Evolutionary conservation across 2,329 filamentous ascomycete genomes (phyloP).

Genomic region (Hysterium pulicare): DNA sequence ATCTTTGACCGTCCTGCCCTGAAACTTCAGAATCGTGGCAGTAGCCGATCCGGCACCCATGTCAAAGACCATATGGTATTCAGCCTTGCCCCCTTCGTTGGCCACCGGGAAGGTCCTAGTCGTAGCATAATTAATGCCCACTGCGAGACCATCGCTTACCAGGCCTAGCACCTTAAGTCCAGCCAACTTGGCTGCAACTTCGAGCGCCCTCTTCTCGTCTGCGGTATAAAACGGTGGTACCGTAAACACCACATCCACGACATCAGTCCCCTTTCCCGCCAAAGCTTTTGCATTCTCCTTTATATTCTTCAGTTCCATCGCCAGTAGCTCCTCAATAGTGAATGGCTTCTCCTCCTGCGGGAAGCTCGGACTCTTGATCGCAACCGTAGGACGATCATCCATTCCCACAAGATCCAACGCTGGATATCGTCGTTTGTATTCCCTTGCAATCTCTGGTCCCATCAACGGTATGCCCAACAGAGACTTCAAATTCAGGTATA

Average conservation of each 20-base stretch:
- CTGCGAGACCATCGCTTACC: conserved; percentile 85
- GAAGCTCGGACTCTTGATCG: conserved; percentile 77
- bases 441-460: conserved; percentile 59
- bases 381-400: conserved; percentile 61
- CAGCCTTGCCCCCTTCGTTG: conserved; percentile 77
- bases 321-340: conserved; percentile 86
- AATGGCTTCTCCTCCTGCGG: conserved; percentile 62
- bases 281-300: conserved; percentile 81
- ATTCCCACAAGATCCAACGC: conserved; percentile 65
- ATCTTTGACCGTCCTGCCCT: conserved; percentile 85
- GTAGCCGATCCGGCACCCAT: conserved; percentile 96
- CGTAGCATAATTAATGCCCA: conserved; percentile 93
- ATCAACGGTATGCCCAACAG: conserved; percentile 69
- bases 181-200: conserved; percentile 80
- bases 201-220: conserved; percentile 83
- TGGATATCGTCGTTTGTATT: conserved; percentile 75
- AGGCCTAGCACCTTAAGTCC: conserved; percentile 81
- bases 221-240: conserved; percentile 85
- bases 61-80: conserved; percentile 91
- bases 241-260: conserved; percentile 84
- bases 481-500: conserved; percentile 90
- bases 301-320: conserved; percentile 93
- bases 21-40: conserved; percentile 85
- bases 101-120: conserved; percentile 83
- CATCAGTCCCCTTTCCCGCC: conserved; percentile 69